Conservation (phyloP, 2,329 filamentous ascomycete species). For the Exophiala alcalophila region DNA sequence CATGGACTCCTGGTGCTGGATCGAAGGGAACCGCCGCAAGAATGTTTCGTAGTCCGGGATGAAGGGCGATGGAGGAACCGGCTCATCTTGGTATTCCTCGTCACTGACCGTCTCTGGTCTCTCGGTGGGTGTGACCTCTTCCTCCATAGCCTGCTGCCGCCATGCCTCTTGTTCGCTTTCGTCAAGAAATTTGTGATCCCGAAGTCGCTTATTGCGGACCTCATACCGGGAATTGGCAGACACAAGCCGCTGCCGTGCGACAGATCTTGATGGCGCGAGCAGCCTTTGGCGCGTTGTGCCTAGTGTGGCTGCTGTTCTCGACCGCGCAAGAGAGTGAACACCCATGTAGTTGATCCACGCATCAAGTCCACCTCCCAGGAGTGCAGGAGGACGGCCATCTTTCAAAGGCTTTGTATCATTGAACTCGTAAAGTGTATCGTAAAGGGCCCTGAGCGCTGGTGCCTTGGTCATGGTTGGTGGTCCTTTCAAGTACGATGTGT, state of each 20-base stretch:
- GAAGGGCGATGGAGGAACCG: conserved; percentile 51
- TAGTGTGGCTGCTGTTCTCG: conserved; percentile 53
- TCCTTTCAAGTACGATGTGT: conserved; percentile 53
- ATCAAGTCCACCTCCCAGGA: conserved; percentile 78
- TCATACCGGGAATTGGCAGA: conserved; percentile 52
- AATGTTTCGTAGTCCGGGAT: conserved; percentile 79
- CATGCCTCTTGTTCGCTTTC: conserved; percentile 77
- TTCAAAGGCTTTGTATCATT: conserved; percentile 73
- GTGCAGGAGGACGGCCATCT: conserved; percentile 63
- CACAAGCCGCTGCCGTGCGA: conserved; percentile 52
- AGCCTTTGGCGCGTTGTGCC: conserved; percentile 44
- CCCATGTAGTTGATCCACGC: conserved; percentile 87
- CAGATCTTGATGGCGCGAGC: conserved; percentile 40
- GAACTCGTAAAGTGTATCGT: conserved; percentile 77
- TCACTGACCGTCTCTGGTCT: conserved; percentile 42
- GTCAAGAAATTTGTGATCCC: conserved; percentile 68
- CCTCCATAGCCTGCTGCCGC: conserved; percentile 70
- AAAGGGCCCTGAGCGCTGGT: conserved; percentile 66
- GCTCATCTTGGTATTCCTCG: conserved; percentile 46
- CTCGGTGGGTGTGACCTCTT: conserved; percentile 52
- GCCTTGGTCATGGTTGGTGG: conserved; percentile 45
- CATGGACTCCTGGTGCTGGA: conserved; percentile 60
- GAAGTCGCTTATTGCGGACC: conserved; percentile 55
- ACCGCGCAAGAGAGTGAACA: conserved; percentile 58
- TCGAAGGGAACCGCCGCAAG: conserved; percentile 72